Conservation (phyloP, 2,329 filamentous ascomycete genomes). For the Gnomoniopsis sp. region DNA sequence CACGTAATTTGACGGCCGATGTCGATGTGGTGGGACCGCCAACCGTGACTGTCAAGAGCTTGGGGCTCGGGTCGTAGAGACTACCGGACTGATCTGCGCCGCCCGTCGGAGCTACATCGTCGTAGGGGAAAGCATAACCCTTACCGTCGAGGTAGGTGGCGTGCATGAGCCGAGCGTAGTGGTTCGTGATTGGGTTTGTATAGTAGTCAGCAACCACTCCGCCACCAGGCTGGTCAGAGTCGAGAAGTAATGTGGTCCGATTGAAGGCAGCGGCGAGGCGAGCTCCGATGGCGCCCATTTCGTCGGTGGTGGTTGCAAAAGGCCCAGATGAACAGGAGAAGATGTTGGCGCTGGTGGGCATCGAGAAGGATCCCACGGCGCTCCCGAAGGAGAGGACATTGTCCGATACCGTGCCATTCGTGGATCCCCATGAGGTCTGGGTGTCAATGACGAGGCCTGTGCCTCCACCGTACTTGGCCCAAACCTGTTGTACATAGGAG, state of each 20-base stretch:
- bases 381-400: constrained; percentile 41
- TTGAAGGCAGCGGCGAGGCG: constrained; percentile 75
- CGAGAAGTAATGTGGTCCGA: constrained; percentile 61
- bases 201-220: constrained; percentile 52
- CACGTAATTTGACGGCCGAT: neutral
- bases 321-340: constrained; percentile 55
- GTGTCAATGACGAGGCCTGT: constrained; percentile 49
- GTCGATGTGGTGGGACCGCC: constrained; percentile 36
- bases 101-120: constrained; percentile 59
- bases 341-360: constrained; percentile 46
- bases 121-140: constrained; percentile 71
- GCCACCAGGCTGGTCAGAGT: constrained; percentile 49
- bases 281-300: constrained; percentile 63
- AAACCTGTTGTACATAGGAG: constrained; percentile 48
- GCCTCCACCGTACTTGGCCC: constrained; percentile 41
- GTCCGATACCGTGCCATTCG: constrained; percentile 46
- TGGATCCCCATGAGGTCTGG: constrained; percentile 33
- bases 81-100: constrained; percentile 60
- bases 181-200: constrained; percentile 53
- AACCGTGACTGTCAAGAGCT: constrained; percentile 53
- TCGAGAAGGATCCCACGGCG: constrained; percentile 36
- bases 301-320: constrained; percentile 44
- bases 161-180: constrained; percentile 65
- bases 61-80: constrained; percentile 54
- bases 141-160: constrained; percentile 53